Evolutionary conservation across 2,329 filamentous ascomycete genomes (phyloP).

Genomic region (Trichophyton benhamiae): DNA sequence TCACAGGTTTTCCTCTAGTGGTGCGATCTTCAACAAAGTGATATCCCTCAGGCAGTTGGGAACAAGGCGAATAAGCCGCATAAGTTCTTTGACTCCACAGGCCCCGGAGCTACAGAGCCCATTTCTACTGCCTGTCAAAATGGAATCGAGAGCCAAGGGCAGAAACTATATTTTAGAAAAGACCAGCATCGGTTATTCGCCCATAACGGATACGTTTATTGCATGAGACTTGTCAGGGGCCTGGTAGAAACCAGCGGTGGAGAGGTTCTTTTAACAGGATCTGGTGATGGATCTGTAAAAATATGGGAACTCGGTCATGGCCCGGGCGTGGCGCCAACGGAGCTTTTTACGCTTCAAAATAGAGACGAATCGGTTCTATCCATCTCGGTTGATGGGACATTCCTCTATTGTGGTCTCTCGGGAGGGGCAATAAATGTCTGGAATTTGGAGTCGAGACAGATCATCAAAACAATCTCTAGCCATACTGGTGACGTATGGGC

Average conservation of each 20-base stretch:
- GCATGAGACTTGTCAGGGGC: constrained; percentile 75
- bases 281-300: constrained; percentile 87
- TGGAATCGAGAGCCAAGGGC: constrained; percentile 40
- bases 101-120: constrained; percentile 69
- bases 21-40: constrained; percentile 60
- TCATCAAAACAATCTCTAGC: constrained; percentile 72
- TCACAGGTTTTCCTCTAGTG: constrained; percentile 39
- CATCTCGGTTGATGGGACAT: constrained; percentile 74
- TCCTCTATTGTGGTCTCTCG: constrained; percentile 81
- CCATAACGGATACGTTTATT: constrained; percentile 91
- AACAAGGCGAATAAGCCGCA: constrained; percentile 70
- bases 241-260: constrained; percentile 57
- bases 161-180: constrained; percentile 67
- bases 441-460: constrained; percentile 89
- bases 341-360: constrained; percentile 56
- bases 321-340: constrained; percentile 50
- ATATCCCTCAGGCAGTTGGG: constrained; percentile 50
- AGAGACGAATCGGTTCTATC: constrained; percentile 57
- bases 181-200: constrained; percentile 77
- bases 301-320: constrained; percentile 66
- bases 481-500: constrained; percentile 75
- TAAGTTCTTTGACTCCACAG: constrained; percentile 83
- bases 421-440: constrained; percentile 86
- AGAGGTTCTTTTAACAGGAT: constrained; percentile 79
- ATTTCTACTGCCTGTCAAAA: constrained; percentile 49